Conservation (phyloP, 768 basidiomycete species). For the Mrakia gelida region DNA sequence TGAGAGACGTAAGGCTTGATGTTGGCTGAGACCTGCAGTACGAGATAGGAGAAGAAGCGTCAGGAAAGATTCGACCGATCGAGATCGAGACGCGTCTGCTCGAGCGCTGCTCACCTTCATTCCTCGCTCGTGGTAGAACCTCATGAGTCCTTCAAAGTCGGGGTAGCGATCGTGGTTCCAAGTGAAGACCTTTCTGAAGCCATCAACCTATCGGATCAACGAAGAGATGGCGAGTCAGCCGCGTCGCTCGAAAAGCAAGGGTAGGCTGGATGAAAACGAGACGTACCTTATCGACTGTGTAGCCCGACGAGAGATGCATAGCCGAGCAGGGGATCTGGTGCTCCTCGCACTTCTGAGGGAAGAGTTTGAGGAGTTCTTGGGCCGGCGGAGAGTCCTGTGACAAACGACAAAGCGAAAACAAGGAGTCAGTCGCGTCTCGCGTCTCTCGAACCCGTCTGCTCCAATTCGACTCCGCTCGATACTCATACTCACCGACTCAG, state of each 20-base stretch:
- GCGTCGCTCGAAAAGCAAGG: background rate
- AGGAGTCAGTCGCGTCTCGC: background rate
- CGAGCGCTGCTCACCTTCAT: conserved; percentile 35
- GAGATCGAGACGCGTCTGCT: background rate
- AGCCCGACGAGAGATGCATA: conserved; percentile 43
- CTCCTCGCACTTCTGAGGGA: conserved; percentile 42
- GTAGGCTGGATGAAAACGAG: too few relatives aligned
- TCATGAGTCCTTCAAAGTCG: conserved; percentile 42
- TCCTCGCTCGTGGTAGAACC: conserved; percentile 40
- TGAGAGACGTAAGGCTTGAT: conserved; percentile 36
- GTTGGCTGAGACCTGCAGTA: background rate
- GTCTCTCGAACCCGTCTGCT: background rate
- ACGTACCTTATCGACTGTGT: conserved; percentile 34
- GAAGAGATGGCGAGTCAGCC: conserved; percentile 38
- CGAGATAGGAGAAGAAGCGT: background rate
- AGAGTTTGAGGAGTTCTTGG: conserved; percentile 40
- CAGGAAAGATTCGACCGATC: background rate
- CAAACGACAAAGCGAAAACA: background rate
- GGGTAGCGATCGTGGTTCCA: conserved; percentile 40
- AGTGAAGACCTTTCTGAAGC: conserved; percentile 19
- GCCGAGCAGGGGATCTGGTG: conserved; percentile 43
- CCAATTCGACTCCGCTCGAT: too few relatives aligned
- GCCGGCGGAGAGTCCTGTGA: conserved; percentile 37
- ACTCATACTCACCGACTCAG: conserved; percentile 36
- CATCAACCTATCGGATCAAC: conserved; percentile 38